Conservation (phyloP, 345 rosid genomes). For the Eucalyptus lansdowneana region DNA sequence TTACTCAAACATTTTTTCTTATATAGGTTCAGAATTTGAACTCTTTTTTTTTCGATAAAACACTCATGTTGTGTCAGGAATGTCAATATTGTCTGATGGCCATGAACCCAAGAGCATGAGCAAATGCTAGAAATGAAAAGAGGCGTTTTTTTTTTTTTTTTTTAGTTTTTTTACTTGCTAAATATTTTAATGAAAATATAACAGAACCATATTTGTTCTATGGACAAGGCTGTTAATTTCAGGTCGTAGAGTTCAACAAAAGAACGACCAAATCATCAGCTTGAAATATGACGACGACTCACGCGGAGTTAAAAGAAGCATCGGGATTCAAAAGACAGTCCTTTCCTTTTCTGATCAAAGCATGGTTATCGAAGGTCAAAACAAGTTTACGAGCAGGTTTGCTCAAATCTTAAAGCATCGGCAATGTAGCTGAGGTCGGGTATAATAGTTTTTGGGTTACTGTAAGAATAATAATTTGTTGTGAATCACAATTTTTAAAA, state of each 20-base stretch:
- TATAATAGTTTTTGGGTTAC: no score
- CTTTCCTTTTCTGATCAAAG: not conserved
- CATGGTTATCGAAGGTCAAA: not conserved
- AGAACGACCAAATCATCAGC: not conserved
- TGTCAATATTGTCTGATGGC: not conserved
- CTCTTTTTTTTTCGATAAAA: not conserved
- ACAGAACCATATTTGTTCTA: not conserved
- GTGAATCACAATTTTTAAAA: no score
- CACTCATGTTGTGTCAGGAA: not conserved
- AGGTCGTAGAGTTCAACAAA: not conserved
- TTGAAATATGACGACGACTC: not conserved
- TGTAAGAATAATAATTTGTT: no score
- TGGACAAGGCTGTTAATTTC: not conserved
- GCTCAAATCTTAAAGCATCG: not conserved
- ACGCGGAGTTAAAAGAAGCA: not conserved
- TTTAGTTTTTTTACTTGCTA: not conserved
- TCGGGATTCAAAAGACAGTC: not conserved
- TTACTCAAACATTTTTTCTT: not conserved
- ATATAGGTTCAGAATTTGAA: not conserved
- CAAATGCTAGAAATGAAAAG: not conserved
- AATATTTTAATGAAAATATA: not conserved
- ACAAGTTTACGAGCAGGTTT: not conserved
- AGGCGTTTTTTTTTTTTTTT: no score
- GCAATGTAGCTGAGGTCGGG: no score
- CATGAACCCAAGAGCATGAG: not conserved